Evolutionary conservation across 345 rosid genomes (phyloP).

Genomic region (Atalantia buxifolia): DNA sequence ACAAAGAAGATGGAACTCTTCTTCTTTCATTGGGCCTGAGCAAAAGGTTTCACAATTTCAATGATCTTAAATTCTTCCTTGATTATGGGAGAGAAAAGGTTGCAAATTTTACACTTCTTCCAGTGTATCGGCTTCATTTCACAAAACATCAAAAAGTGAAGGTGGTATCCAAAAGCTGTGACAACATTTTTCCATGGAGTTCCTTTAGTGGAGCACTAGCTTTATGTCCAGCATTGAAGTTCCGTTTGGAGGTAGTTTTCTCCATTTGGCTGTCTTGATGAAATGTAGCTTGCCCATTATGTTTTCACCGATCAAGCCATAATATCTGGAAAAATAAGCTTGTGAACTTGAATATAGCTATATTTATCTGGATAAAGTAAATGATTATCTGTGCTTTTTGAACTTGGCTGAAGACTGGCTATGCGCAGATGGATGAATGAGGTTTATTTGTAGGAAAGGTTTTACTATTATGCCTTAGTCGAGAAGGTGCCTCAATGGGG

Average conservation of each 20-base stretch:
- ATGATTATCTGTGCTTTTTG: background rate
- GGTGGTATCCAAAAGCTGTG: background rate
- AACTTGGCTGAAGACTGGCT: background rate
- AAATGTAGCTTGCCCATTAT: background rate
- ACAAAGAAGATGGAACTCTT: background rate
- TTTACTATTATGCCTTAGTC: background rate
- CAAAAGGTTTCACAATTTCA: background rate
- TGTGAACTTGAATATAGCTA: background rate
- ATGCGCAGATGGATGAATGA: background rate
- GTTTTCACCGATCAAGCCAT: background rate
- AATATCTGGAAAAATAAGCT: background rate
- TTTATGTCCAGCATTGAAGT: background rate
- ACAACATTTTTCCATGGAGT: background rate
- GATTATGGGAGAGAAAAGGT: background rate
- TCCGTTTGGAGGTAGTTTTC: background rate
- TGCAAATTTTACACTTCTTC: background rate
- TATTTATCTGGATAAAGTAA: no score
- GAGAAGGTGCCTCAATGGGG: background rate
- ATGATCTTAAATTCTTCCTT: background rate
- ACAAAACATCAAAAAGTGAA: background rate
- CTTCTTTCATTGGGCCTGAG: background rate
- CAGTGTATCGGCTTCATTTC: background rate
- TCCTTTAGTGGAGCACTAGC: background rate
- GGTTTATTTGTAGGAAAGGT: background rate
- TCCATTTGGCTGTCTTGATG: background rate